Conservation (phyloP, 495 filamentous ascomycete genomes). For the Penicillium daleae region DNA sequence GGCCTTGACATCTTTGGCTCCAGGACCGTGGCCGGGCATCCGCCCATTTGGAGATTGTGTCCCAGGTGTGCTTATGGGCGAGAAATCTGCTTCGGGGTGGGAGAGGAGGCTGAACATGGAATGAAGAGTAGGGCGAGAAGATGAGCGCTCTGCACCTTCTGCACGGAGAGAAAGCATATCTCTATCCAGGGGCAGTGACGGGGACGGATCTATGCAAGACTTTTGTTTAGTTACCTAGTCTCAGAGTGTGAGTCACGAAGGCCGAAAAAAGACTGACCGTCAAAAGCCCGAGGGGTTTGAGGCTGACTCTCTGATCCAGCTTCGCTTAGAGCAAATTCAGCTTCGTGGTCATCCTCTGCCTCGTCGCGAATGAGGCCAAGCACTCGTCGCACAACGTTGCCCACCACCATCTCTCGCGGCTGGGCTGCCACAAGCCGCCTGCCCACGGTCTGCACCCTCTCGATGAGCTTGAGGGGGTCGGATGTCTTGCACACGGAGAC, state of each 20-base stretch:
- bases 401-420: conserved; percentile 86
- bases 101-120: conserved; percentile 89
- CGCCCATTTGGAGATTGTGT: conserved; percentile 47
- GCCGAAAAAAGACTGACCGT: conserved; percentile 34
- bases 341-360: conserved; percentile 76
- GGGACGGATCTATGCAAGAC: conserved; percentile 38
- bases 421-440: conserved; percentile 75
- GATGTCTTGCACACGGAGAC: conserved; percentile 68
- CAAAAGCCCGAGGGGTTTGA: conserved; percentile 47
- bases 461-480: conserved; percentile 76
- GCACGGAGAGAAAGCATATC: conserved; percentile 35
- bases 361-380: conserved; percentile 91
- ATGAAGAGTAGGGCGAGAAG: conserved; percentile 59
- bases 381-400: conserved; percentile 89
- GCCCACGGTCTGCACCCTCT: conserved; percentile 75
- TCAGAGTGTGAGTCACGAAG: conserved; percentile 15
- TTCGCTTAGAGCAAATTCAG: conserved; percentile 61
- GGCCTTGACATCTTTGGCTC: conserved; percentile 69
- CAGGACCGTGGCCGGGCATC: conserved; percentile 35
- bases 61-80: conserved; percentile 50
- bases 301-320: conserved; percentile 53
- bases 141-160: conserved; percentile 42
- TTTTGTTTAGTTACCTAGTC: conserved; percentile 17
- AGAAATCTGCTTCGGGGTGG: conserved; percentile 52
- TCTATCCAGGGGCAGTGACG: conserved; percentile 38